Base-by-base conservation (phyloP, 495 filamentous ascomycete species). In the Endocarpon pusillum region DNA sequence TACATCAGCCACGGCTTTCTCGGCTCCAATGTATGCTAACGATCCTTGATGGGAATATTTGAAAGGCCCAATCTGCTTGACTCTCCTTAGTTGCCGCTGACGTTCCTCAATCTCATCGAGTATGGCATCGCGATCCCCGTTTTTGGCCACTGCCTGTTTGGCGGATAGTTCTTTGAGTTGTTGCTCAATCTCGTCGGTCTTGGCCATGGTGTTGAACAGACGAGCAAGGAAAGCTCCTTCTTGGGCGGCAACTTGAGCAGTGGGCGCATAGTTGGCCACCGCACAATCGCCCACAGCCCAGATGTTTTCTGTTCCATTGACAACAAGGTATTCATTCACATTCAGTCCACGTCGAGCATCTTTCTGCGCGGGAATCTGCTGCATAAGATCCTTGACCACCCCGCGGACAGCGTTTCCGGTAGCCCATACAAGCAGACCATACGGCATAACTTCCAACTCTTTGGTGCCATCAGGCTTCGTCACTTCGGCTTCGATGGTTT, bases 281-380 rank as follows among this genome's bases (percentile, higher is more conserved):
- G 84, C 82, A 57, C 86, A 93, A 62, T 94, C 86, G 42, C 74
- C 74, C 35, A 79, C 71, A 17, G 81, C 80, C 89, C 91, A 97
- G 54, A 97, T 76, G 54, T 94, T 89, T 50, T 92, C 81, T 25
- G 86, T 75, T 33, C 89, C 89, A 55, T 96, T 91, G 29, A 96
- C 87, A 32, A 97, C 89, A 5, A 97, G 79, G 64, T 93, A 97
- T 54, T 96, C 91, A 57, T 97, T 96, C 22, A 97, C 89, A 21
- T 78, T 80, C 25, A 97, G 73, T 52, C 89, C 89, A 42, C 89
- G 81, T 41, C 89, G 79, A 15, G 91, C 93, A 61, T 92, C 74
- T 59, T 83, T 84, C 53, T 97, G 89, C 5, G 83, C 89, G 7
- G 91, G 84, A 38, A 97, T 81, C 55, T 87, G 80, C 42, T 54